Conservation (phyloP, 2,329 filamentous ascomycete genomes). For the Trichoderma atrobrunneum region DNA sequence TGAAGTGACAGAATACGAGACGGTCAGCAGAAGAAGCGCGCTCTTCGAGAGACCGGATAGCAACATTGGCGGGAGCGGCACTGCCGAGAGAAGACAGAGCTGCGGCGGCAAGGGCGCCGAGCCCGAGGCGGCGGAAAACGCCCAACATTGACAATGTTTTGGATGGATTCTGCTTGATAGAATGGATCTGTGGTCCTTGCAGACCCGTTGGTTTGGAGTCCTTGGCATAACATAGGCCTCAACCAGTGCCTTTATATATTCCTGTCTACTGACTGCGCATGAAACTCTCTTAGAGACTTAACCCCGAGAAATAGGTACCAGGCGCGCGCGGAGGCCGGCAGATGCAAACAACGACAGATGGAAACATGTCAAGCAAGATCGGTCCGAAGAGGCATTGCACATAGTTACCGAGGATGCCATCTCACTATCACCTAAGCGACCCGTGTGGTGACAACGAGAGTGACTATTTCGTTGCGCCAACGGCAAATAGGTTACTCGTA, state of each 20-base stretch:
- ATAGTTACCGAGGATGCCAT: neutral
- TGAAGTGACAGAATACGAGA: conserved; percentile 43
- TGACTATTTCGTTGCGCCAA: neutral
- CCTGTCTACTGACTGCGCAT: neutral
- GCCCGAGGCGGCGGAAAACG: conserved; percentile 21
- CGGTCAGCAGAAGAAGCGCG: neutral
- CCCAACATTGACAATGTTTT: conserved; percentile 9
- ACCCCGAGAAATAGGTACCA: neutral
- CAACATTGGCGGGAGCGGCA: conserved; percentile 13
- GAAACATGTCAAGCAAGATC: neutral
- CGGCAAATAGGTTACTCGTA: neutral
- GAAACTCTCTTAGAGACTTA: neutral
- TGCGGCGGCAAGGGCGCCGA: conserved; percentile 21
- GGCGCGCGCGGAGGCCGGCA: neutral
- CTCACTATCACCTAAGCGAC: neutral
- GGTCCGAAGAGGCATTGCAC: neutral
- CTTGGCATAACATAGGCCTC: too few relatives aligned
- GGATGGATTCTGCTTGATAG: neutral
- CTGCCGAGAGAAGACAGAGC: conserved; percentile 18
- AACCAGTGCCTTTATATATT: neutral
- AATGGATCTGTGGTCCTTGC: neutral
- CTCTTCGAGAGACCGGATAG: conserved; percentile 14
- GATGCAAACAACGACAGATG: neutral
- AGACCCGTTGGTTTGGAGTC: neutral
- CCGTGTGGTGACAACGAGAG: neutral